Percentiles rank a stretch among this genome's conserved stretches.
Evolutionary conservation across 139 green algal genomes (phyloP).

Genomic region (Chlorella ohadii): DNA sequence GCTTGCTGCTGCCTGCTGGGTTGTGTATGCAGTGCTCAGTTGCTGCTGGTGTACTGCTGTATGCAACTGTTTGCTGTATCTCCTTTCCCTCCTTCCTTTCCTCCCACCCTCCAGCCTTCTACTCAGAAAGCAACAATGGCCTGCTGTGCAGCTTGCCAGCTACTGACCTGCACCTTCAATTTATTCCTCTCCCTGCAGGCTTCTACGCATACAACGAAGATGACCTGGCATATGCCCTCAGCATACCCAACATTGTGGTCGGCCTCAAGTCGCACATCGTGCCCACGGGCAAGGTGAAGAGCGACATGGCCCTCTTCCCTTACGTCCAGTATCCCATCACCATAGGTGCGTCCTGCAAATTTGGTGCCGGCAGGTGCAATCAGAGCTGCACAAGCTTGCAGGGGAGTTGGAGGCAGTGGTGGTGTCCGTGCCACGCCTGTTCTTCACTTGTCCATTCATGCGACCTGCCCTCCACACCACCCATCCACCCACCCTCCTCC

Average conservation of each 20-base stretch:
- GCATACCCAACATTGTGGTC: conserved; percentile 13
- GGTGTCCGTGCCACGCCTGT: too few relatives aligned
- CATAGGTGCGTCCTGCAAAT: conserved; percentile 1
- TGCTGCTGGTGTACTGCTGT: too few relatives aligned
- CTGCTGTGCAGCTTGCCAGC: neutral
- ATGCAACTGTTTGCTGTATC: too few relatives aligned
- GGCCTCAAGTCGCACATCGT: conserved; percentile 33
- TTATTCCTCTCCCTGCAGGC: neutral
- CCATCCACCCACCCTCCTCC: neutral
- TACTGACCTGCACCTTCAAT: neutral
- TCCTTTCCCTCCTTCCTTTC: neutral
- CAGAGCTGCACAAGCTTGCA: too few relatives aligned
- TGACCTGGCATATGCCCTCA: neutral
- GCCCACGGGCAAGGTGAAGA: conserved; percentile 24
- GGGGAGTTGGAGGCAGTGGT: too few relatives aligned
- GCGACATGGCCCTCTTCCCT: conserved; percentile 16
- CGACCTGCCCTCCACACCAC: neutral
- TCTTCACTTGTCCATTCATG: too few relatives aligned
- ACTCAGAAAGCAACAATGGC: neutral
- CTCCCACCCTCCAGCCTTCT: neutral
- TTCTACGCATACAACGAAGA: conserved; percentile 8
- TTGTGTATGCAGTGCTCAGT: too few relatives aligned
- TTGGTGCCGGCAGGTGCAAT: too few relatives aligned
- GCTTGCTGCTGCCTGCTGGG: too few relatives aligned
- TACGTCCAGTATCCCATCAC: conserved; percentile 16